Percentiles rank a stretch among this genome's conserved stretches.
Conservation (phyloP, 805 yeast species). For the Starmerella vitae region DNA sequence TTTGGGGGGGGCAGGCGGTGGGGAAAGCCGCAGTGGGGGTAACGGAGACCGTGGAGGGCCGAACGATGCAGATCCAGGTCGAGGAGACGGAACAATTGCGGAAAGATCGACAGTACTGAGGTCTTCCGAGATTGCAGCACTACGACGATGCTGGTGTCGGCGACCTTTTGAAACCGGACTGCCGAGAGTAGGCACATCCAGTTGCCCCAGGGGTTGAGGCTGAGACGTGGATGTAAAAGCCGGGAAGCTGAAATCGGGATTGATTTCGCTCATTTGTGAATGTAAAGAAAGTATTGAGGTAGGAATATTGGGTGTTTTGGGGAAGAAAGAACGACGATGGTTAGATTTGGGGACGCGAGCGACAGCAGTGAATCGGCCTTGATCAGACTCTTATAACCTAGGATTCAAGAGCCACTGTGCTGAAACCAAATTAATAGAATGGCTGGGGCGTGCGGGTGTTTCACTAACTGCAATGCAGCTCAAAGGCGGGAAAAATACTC, state of each 20-base stretch:
- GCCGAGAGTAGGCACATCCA: constrained; percentile 9
- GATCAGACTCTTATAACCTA: too few relatives aligned
- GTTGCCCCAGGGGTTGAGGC: constrained; percentile 1
- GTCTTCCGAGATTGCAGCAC: constrained; percentile 24
- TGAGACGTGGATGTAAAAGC: constrained; percentile 8
- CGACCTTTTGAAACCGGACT: constrained; percentile 14
- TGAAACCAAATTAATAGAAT: not conserved
- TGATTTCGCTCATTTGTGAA: constrained; percentile 19
- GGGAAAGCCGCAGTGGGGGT: too few relatives aligned
- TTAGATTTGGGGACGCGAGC: too few relatives aligned
- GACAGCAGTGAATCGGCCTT: too few relatives aligned
- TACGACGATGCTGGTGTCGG: constrained; percentile 22
- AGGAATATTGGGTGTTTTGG: too few relatives aligned
- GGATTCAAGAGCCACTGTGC: too few relatives aligned
- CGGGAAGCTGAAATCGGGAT: constrained; percentile 19
- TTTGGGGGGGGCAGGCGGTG: not conserved
- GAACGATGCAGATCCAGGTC: not conserved
- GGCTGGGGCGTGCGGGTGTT: not conserved
- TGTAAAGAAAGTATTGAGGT: too few relatives aligned
- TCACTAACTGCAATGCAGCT: not conserved
- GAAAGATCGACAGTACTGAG: constrained; percentile 15
- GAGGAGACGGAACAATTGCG: constrained; percentile 9
- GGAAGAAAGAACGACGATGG: too few relatives aligned
- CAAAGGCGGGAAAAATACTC: not conserved
- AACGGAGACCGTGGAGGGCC: too few relatives aligned